Evolutionary conservation across 805 yeast species (phyloP), one percentile per base, ranked within the genome.

Genomic region (Starmera dryadoides): DNA sequence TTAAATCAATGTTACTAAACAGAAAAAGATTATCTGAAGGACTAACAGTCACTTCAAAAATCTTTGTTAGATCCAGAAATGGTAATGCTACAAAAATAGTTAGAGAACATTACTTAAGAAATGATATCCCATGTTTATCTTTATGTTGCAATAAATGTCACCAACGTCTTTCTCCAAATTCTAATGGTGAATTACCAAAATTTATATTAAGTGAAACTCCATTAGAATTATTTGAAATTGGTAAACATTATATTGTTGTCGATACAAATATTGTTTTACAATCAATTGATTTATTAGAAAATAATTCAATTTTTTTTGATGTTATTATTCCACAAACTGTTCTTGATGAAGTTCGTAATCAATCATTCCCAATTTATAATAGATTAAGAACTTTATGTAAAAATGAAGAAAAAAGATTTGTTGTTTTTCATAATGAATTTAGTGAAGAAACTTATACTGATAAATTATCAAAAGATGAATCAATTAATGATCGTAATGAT

Each of bases 281-380:
- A 55, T 91, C 95, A 6, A 91, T 93, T 45, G 99, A 93, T 60
- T 64, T 93, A 42, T 64, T 93, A 40, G 99, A 93, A 59, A 81
- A 78, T 51, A 69, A 70, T 17, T 71, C 74, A 23, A 81, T 85
- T 39, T 86, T 93, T 54, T 81, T 73, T 53, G 98, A 93, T 61
- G 96, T 89, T 15, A 81, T 93, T 41, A 66, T 93, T n/a, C 96
- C 98, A 2, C 98, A 93, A 58, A 84, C 95, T 6, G 97, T 87
- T 3, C 67, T 93, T 28, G 97, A 94, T 49, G 98, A 93, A 60
- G 96, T 91, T 9, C 77, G 86, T 47, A 87, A 87, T 56, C 71
- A 81, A 53, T 86, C 95, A 37, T 77, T 80, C 53, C 96, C 98
- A 4, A 80, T 91, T 16, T 93, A 89, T 58, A 79, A 85, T 52